A percentile compares a stretch with the other conserved stretches of the same genome.
Conservation (phyloP, 495 filamentous ascomycete genomes). For the Podospora fimiseda region DNA sequence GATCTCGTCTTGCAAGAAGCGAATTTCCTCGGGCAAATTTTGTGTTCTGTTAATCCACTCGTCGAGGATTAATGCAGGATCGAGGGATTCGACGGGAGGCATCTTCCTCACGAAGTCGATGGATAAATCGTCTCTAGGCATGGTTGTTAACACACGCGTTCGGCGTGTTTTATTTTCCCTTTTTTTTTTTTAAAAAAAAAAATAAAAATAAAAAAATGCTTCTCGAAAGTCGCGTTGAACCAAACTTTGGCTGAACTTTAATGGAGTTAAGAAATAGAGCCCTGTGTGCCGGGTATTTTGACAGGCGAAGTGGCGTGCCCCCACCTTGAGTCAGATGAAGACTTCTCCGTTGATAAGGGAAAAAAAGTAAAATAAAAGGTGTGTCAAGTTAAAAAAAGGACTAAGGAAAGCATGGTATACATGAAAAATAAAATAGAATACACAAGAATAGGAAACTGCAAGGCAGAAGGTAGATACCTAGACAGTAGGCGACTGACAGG, state of each 20-base stretch:
- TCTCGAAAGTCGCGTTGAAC: background rate
- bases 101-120: slow-evolving; percentile 53
- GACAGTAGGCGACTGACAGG: no score
- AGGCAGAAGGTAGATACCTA: no score
- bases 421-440: background rate
- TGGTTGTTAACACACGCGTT: slow-evolving; percentile 38
- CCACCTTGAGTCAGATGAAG: background rate
- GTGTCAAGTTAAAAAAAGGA: background rate
- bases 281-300: no score
- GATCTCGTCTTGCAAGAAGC: slow-evolving; percentile 90
- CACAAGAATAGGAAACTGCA: background rate
- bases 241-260: background rate
- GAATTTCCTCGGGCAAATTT: slow-evolving; percentile 86
- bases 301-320: background rate
- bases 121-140: slow-evolving; percentile 58
- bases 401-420: no score
- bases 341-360: background rate
- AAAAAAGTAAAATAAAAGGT: background rate
- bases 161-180: slow-evolving; percentile 9
- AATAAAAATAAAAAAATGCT: background rate
- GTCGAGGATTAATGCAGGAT: slow-evolving; percentile 85
- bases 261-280: no score
- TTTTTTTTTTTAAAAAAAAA: slow-evolving; percentile 1
- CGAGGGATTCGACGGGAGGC: slow-evolving; percentile 49
- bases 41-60: slow-evolving; percentile 82